Conservation (phyloP, 1,139 yeast species). For the Protomyces macrosporus region DNA sequence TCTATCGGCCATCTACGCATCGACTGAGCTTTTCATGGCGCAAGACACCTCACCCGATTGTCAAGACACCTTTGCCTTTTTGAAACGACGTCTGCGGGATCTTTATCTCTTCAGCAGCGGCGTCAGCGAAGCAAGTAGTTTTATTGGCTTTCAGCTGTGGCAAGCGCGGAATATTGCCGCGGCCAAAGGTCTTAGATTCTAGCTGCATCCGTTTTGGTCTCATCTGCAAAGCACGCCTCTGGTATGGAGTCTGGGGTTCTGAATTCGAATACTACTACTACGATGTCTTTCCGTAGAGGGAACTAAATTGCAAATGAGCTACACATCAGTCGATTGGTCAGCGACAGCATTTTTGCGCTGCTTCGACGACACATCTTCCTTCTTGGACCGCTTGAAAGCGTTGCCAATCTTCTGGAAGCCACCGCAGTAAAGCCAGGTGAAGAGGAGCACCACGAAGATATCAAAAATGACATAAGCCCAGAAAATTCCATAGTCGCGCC, state of each 20-base stretch:
- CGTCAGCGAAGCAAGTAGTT: slow-evolving; percentile 63
- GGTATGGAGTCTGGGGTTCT: too few species aligned
- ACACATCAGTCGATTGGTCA: too few species aligned
- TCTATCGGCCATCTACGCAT: slow-evolving; percentile 63
- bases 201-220: too few species aligned
- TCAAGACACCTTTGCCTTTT: slow-evolving; percentile 57
- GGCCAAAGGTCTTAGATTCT: slow-evolving; percentile 12
- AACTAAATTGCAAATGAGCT: too few species aligned
- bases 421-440: slow-evolving; percentile 1
- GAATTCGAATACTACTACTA: too few species aligned
- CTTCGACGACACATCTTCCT: not conserved
- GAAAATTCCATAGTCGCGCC: slow-evolving; percentile 59
- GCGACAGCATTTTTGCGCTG: too few species aligned
- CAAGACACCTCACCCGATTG: slow-evolving; percentile 61
- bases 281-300: too few species aligned
- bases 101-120: slow-evolving; percentile 54
- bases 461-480: slow-evolving; percentile 48
- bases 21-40: slow-evolving; percentile 70
- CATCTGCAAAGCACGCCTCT: too few species aligned
- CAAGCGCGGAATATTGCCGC: slow-evolving; percentile 19
- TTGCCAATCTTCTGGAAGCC: not conserved
- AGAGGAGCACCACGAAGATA: slow-evolving; percentile 31
- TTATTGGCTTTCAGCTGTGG: slow-evolving; percentile 50
- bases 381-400: not conserved
- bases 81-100: slow-evolving; percentile 54